Evolutionary conservation across 257 asterid species (phyloP), one percentile per base, ranked within the genome.

Genomic region (Solanum gandarillasii): DNA sequence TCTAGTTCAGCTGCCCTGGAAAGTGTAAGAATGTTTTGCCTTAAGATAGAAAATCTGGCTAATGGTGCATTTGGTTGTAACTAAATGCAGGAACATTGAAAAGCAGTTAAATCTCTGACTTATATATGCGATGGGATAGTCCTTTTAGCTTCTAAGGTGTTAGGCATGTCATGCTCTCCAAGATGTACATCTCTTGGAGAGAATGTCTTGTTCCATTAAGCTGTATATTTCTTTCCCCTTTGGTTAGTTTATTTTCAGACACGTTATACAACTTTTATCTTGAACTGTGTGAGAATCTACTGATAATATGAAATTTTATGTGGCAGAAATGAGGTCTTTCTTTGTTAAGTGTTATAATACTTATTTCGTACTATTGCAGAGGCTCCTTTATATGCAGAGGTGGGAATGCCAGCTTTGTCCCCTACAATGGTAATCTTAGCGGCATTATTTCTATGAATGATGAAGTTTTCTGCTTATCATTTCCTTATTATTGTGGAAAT

Each of bases 371-470:
- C 90, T 82, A 82, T 83, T 92, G 91, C 98, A 97, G 99, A 92
- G 86, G 87, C 88, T 90, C 93, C 97, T 83, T 90, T 88, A 83
- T 98, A 97, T 89, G 88, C 90, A 3, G 96, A 94, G 85, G 84
- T 97, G 89, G 93, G 93, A 88, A 97, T 97, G 99, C 99, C 99
- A 18, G 98, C 99, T 85, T 91, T 97, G 91, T 97, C 99, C 72
- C 99, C 99, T 88, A 97, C 99, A 83, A 97, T 97, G 99, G 99
- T 97, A 94, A 92, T 89, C 84, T 91, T 52, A 72, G 34, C 38
- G 25, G 84, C 73, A 21, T 39, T 67, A 70, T 60, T 43, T 68
- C 16, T 14, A 52, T 35, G 31, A 60, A 86, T 70, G 27, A 65
- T 88, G 78, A 38, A 72, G 65, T 73, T 34, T 73, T 48, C 36